Base-by-base conservation (phyloP, 495 filamentous ascomycete genomes). In the Xylaria scruposa region DNA sequence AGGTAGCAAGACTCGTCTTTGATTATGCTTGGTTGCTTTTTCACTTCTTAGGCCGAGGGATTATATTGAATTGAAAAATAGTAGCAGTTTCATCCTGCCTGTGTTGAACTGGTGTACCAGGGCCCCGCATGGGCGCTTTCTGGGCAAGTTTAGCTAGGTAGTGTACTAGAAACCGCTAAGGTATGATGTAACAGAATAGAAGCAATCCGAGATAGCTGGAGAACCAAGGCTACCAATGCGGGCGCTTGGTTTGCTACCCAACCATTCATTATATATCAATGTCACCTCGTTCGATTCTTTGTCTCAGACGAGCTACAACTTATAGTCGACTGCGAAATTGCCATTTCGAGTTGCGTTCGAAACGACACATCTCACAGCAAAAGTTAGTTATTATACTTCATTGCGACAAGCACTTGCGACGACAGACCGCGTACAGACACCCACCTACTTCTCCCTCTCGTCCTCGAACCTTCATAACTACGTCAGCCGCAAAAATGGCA, bases 401-500 rank as follows among this genome's bases (percentile, higher is more conserved):
- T 40, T 29, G 17, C 1, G 36, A 67, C 46, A 13, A 26, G 17
- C 47, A 54, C 40, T 54, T 26, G 47, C 64, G 64, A 29, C 51
- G 19, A 13, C 44, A 44, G n/a, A 42, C 12, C 49, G 33, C 31
- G 21, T 40, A 24, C 9, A 56, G 49, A 46, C 53, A 31, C 19
- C 13, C 31, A n/a, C 7, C 29, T 17, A 8, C 31, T 38, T 17
- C 29, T 17, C 19, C 15, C 4, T 31, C n/a, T 10, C 19, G 21
- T 19, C 21, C 49, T 54, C 72, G 63, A 47, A 66, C 49, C 67
- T 71, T 75, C 67, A 74, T 72, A 40, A 79, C 76, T 53, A 70
- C 72, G 46, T 64, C 19, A 24, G 29, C 62, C 15, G 58, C 67
- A 4, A 85, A 72, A 7, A 95, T 94, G 91, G 88, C 91, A 24